Percentiles rank a stretch among this genome's conserved stretches.
Evolutionary conservation across 345 rosid species (phyloP).

Genomic region (Syzygium jambos): DNA sequence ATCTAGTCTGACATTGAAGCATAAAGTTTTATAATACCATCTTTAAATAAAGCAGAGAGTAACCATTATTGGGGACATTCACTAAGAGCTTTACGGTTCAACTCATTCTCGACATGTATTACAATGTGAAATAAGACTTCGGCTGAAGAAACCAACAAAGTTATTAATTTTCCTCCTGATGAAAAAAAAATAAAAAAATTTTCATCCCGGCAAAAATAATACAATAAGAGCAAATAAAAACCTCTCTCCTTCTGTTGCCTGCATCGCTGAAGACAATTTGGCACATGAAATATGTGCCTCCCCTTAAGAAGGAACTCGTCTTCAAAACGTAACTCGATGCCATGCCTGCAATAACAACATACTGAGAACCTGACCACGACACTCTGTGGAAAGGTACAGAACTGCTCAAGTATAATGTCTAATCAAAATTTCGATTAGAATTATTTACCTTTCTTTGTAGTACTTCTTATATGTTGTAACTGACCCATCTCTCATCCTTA

Average conservation of each 20-base stretch:
- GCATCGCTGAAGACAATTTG: constrained; percentile 32
- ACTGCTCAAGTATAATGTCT: neutral
- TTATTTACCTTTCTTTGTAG: constrained; percentile 34
- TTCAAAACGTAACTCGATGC: constrained; percentile 25
- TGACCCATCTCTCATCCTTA: constrained; percentile 33
- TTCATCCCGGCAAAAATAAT: neutral
- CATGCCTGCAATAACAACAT: constrained; percentile 36
- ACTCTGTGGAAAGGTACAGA: neutral
- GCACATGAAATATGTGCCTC: constrained; percentile 48
- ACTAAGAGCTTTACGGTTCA: neutral
- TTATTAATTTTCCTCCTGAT: neutral
- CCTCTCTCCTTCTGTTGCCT: constrained; percentile 57
- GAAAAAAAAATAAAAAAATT: neutral
- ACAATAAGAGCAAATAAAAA: neutral
- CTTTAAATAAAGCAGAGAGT: neutral
- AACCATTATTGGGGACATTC: neutral
- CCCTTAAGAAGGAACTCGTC: constrained; percentile 37
- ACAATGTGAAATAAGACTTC: neutral
- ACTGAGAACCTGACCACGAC: neutral
- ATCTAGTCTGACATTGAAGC: neutral
- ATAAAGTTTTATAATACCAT: neutral
- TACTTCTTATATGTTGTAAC: constrained; percentile 40
- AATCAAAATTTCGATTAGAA: neutral
- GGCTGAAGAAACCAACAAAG: neutral
- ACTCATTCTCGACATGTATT: neutral